phyloP scores from a whole-genome alignment of 164 flowering plant genomes.

The Piper longum region DNA sequence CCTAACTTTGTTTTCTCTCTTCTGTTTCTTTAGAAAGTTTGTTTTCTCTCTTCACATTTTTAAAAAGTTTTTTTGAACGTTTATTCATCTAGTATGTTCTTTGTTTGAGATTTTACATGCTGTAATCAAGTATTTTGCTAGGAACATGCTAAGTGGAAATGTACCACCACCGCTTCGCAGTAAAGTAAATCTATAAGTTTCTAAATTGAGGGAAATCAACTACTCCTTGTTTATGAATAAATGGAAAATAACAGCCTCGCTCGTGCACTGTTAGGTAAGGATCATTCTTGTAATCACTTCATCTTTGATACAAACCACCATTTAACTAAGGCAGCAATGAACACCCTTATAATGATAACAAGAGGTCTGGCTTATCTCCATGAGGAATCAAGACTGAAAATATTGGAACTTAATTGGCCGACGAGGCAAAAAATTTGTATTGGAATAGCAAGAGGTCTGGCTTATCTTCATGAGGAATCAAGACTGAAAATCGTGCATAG shows the following conservation, averaged over 20 bases:
- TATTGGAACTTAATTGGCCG: conserved; percentile 36
- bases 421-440: conserved; percentile 39
- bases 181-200: conserved; percentile 37
- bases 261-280: conserved; percentile 33
- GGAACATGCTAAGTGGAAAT: conserved; percentile 42
- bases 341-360: conserved; percentile 16
- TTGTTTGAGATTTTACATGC: not conserved
- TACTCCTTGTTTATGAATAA: conserved; percentile 40
- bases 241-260: conserved; percentile 52
- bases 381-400: conserved; percentile 52
- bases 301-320: no score
- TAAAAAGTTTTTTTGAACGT: no score
- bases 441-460: conserved; percentile 55
- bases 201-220: conserved; percentile 14
- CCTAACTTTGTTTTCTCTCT: not conserved
- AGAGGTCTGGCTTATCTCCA: conserved; percentile 55
- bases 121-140: conserved; percentile 25
- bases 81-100: not conserved
- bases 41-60: no score
- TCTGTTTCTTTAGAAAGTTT: not conserved
- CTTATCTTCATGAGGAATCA: conserved; percentile 64
- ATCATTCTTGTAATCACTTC: not conserved
- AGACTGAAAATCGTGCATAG: conserved; percentile 39
- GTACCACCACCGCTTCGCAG: conserved; percentile 31
- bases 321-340: not conserved